Conservation (phyloP, 2,329 filamentous ascomycete genomes). For the Trichophyton benhamiae region DNA sequence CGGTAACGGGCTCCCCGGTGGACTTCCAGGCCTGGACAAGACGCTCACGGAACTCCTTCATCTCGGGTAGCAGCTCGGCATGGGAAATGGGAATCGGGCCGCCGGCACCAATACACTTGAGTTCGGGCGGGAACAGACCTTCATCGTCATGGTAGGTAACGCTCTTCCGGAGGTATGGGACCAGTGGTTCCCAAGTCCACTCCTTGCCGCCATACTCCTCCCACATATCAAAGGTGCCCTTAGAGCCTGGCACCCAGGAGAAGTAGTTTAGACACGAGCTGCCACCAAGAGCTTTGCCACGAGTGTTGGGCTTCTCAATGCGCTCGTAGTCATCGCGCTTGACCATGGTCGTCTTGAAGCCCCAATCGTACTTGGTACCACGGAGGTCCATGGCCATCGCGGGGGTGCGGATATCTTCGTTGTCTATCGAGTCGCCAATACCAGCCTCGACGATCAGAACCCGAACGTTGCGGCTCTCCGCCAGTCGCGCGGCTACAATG, state of each 20-base stretch:
- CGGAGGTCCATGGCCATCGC: conserved; percentile 43
- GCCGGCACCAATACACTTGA: conserved; percentile 40
- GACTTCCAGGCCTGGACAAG: conserved; percentile 39
- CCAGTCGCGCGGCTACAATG: conserved; percentile 40
- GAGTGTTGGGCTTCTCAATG: conserved; percentile 51
- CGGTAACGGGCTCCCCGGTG: conserved; percentile 30
- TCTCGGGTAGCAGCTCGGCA: conserved; percentile 42
- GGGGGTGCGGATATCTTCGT: conserved; percentile 44
- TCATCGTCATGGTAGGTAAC: conserved; percentile 47
- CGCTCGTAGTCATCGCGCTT: conserved; percentile 42
- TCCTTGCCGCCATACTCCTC: conserved; percentile 34
- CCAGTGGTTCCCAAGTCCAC: conserved; percentile 46
- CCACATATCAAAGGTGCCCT: conserved; percentile 45
- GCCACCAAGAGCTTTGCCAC: conserved; percentile 48
- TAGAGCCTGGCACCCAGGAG: conserved; percentile 49
- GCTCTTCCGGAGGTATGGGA: conserved; percentile 44
- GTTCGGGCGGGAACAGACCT: conserved; percentile 32
- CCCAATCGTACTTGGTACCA: conserved; percentile 46
- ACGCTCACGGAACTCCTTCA: conserved; percentile 33
- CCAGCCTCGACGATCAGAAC: conserved; percentile 31
- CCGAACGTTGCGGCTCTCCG: conserved; percentile 38
- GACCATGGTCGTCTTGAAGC: conserved; percentile 51
- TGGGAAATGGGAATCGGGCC: conserved; percentile 46
- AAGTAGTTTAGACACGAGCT: conserved; percentile 51
- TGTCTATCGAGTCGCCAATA: conserved; percentile 35